These are phyloP conservation scores for Camelina neglecta DNA, from an alignment of 345 rosid species.

Conservation along the genomic window DNA sequence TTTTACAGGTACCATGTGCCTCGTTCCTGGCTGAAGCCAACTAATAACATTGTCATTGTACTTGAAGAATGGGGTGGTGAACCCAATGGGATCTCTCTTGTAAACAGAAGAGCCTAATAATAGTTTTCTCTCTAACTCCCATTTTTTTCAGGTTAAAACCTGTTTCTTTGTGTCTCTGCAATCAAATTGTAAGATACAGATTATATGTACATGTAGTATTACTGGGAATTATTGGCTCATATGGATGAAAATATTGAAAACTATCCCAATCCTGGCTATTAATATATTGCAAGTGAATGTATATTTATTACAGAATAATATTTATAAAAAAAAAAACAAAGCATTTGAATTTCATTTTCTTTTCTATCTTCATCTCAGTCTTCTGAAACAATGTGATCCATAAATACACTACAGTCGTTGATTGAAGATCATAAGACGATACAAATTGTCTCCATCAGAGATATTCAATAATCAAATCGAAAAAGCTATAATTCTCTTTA, in stretches of 20 bases:
- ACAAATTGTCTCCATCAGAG: background rate
- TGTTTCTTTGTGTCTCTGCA: background rate
- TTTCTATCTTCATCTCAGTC: background rate
- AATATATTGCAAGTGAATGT: background rate
- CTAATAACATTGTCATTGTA: slow-evolving; percentile 73
- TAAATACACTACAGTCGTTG: background rate
- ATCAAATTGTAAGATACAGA: background rate
- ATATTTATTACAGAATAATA: background rate
- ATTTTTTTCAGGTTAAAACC: slow-evolving; percentile 11
- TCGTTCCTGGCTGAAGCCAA: slow-evolving; percentile 84
- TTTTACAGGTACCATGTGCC: slow-evolving; percentile 86
- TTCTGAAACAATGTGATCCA: background rate
- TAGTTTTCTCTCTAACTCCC: slow-evolving; percentile 32
- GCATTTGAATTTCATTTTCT: background rate
- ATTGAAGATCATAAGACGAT: background rate
- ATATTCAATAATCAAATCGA: background rate
- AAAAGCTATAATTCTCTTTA: background rate
- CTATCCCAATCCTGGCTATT: no score
- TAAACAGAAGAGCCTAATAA: slow-evolving; percentile 49
- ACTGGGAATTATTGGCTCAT: no score
- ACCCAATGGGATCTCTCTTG: slow-evolving; percentile 78
- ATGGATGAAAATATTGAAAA: no score
- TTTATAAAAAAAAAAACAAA: background rate
- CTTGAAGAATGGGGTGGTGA: slow-evolving; percentile 97
- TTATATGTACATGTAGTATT: background rate